These are phyloP conservation scores for Hortiboletus campestris DNA, from an alignment of 768 basidiomycete genomes.

Conservation along the genomic window DNA sequence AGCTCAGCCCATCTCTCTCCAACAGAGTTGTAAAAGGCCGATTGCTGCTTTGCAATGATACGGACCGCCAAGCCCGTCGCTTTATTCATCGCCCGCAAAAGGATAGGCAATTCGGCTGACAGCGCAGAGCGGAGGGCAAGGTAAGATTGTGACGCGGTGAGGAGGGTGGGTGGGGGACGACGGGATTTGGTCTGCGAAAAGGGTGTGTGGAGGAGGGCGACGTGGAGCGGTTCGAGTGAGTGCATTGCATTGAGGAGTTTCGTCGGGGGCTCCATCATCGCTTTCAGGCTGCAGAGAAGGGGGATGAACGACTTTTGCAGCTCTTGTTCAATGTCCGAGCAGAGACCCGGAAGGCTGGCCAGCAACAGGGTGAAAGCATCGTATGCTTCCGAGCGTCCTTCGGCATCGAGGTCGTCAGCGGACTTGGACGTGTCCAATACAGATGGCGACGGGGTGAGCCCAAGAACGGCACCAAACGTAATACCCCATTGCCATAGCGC, in stretches of 20 bases:
- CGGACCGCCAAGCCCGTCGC: slow-evolving; percentile 55
- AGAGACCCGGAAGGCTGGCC: slow-evolving; percentile 51
- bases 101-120: slow-evolving; percentile 64
- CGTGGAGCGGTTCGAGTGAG: slow-evolving; percentile 70
- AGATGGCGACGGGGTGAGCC: slow-evolving; percentile 44
- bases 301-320: slow-evolving; percentile 56
- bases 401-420: slow-evolving; percentile 17
- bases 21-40: slow-evolving; percentile 57
- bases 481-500: slow-evolving; percentile 60
- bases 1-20: slow-evolving; percentile 70
- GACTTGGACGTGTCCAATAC: slow-evolving; percentile 7
- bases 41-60: slow-evolving; percentile 56
- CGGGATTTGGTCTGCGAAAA: slow-evolving; percentile 51
- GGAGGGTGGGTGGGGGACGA: slow-evolving; percentile 62
- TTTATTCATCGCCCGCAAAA: slow-evolving; percentile 55
- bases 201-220: slow-evolving; percentile 64
- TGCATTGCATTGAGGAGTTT: slow-evolving; percentile 71
- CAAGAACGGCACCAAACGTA: slow-evolving; percentile 66
- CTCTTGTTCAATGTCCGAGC: slow-evolving; percentile 49
- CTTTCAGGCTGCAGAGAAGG: slow-evolving; percentile 55
- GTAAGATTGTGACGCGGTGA: slow-evolving; percentile 75
- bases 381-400: slow-evolving; percentile 55
- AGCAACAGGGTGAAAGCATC: slow-evolving; percentile 68
- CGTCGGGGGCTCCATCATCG: slow-evolving; percentile 58
- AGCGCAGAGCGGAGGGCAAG: slow-evolving; percentile 74